These are phyloP conservation scores for Tillandsia leiboldiana DNA, from an alignment of 176 grass and related monocot genomes.

Conservation along the genomic window DNA sequence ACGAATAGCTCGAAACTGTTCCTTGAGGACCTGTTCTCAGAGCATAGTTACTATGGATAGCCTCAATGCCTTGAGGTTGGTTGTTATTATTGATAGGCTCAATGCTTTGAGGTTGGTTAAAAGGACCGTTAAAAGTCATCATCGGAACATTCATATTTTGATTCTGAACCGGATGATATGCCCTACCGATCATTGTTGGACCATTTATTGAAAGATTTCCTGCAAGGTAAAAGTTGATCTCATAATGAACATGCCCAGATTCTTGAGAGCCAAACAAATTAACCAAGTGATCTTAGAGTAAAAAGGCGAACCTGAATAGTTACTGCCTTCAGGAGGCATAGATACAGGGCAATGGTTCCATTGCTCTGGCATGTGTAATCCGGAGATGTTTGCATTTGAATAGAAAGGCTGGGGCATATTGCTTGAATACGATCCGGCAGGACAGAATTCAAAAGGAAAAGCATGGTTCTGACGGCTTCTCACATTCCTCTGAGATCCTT, in stretches of 20 bases:
- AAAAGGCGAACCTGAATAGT: conserved; percentile 29
- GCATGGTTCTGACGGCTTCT: conserved; percentile 25
- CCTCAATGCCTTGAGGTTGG: not conserved
- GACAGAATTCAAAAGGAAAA: too few species aligned
- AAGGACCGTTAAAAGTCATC: conserved; percentile 24
- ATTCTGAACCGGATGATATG: conserved; percentile 14
- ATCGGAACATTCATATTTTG: conserved; percentile 28
- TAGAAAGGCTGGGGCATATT: conserved; percentile 3
- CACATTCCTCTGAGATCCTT: conserved; percentile 57
- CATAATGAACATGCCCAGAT: not conserved
- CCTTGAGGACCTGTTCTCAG: conserved; percentile 29
- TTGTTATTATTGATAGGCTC: conserved; percentile 17
- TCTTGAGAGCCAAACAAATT: conserved; percentile 9
- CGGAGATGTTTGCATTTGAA: conserved; percentile 24
- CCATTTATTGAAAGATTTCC: too few species aligned
- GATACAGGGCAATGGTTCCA: conserved; percentile 25
- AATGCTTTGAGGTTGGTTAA: not conserved
- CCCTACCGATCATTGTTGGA: not conserved
- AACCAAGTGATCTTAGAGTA: not conserved
- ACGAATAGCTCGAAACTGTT: conserved; percentile 7
- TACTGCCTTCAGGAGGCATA: not conserved
- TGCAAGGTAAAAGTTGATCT: not conserved
- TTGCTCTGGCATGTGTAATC: conserved; percentile 9
- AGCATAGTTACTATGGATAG: conserved; percentile 28
- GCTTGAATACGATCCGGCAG: not conserved